Percentiles rank a stretch among this genome's conserved stretches.
phyloP scores from a whole-genome alignment of 768 basidiomycete genomes.

The Coprinopsis cinerea region DNA sequence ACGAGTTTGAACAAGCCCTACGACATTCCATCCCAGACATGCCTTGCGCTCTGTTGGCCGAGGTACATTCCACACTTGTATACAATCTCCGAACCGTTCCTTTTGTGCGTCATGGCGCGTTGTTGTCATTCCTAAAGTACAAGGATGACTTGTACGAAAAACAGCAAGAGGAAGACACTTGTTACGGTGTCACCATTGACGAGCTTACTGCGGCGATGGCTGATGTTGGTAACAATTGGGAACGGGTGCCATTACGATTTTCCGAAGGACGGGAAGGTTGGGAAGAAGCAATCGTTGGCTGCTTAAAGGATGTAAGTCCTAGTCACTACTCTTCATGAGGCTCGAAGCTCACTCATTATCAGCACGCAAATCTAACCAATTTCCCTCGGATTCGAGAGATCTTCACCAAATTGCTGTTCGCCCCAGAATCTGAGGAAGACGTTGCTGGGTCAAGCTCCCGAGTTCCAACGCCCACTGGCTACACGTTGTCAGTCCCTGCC shows the following conservation, averaged over 20 bases:
- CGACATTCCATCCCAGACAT: constrained; percentile 67
- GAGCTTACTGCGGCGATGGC: constrained; percentile 64
- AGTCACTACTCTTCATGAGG: constrained; percentile 3
- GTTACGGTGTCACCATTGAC: constrained; percentile 56
- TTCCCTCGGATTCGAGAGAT: constrained; percentile 71
- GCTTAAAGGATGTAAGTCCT: constrained; percentile 78
- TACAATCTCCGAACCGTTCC: constrained; percentile 84
- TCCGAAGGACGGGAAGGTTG: constrained; percentile 78
- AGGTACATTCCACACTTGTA: constrained; percentile 85
- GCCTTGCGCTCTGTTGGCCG: constrained; percentile 73
- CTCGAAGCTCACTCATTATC: constrained; percentile 3
- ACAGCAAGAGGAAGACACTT: constrained; percentile 34
- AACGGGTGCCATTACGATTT: constrained; percentile 66
- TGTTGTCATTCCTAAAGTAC: constrained; percentile 54
- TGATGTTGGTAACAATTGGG: constrained; percentile 84
- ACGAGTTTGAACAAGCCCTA: constrained; percentile 87
- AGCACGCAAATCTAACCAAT: constrained; percentile 71
- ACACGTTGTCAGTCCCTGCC: constrained; percentile 37
- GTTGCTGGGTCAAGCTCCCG: constrained; percentile 43
- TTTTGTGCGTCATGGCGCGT: constrained; percentile 69
- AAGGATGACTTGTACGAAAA: constrained; percentile 38
- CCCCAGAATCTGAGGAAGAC: constrained; percentile 48
- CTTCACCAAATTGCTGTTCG: constrained; percentile 68
- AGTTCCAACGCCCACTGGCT: constrained; percentile 38
- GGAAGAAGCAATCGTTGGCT: constrained; percentile 88